phyloP scores from a whole-genome alignment of 148 eudicot species.

The Fagopyrum esculentum region DNA sequence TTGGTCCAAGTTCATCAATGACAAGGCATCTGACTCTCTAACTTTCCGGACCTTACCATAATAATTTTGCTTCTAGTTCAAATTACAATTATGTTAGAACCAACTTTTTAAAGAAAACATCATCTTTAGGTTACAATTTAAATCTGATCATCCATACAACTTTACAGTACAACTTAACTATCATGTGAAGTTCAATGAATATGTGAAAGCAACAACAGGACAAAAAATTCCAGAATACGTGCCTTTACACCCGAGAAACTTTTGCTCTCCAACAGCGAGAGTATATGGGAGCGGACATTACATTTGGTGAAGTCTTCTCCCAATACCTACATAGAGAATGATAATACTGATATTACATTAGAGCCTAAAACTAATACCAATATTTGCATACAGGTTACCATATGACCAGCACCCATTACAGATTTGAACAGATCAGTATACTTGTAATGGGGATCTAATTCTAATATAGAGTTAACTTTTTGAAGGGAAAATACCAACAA shows the following conservation, averaged over 20 bases:
- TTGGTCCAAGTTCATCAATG: neutral
- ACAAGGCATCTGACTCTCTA: neutral
- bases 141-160: neutral
- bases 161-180: neutral
- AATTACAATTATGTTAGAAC: neutral
- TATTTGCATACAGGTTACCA: neutral
- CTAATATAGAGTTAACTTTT: neutral
- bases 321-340: slow-evolving; percentile 45
- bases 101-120: neutral
- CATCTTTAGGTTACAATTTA: neutral
- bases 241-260: slow-evolving; percentile 52
- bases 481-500: slow-evolving; percentile 43
- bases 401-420: neutral
- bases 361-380: neutral
- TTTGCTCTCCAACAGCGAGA: slow-evolving; percentile 41
- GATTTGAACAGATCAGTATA: neutral
- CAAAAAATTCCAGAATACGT: slow-evolving; percentile 16
- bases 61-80: neutral
- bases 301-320: slow-evolving; percentile 87
- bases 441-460: neutral
- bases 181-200: neutral
- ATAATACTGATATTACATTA: neutral
- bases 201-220: neutral
- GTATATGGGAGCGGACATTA: slow-evolving; percentile 64
- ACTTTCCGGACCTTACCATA: neutral